Conservation (phyloP, 768 basidiomycete species). For the Phanerochaete carnosa region DNA sequence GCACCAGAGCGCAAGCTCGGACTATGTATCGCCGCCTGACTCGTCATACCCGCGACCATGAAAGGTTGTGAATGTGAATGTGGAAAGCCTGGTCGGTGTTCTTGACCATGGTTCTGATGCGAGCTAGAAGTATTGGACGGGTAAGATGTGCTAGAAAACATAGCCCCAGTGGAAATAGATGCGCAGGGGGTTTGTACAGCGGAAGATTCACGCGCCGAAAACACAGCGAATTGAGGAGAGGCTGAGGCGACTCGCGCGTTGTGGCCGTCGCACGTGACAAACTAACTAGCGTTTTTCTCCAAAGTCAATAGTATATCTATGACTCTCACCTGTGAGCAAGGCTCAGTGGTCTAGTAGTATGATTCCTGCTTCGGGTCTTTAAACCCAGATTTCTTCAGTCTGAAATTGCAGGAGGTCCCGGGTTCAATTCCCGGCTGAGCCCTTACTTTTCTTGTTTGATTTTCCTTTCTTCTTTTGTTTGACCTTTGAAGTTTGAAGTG, state of each 20-base stretch:
- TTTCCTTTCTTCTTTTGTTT: no score
- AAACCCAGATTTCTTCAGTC: background rate
- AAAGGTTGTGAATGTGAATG: constrained; percentile 38
- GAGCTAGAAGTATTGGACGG: constrained; percentile 8
- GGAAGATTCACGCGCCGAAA: no score
- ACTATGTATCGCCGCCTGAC: constrained; percentile 46
- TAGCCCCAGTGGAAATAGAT: no score
- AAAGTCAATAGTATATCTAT: no score
- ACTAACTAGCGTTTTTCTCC: no score
- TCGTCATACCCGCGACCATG: constrained; percentile 59
- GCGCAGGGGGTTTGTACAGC: no score
- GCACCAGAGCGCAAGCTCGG: constrained; percentile 53
- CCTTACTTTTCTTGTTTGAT: constrained; percentile 20
- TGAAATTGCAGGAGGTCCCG: constrained; percentile 33
- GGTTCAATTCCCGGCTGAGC: constrained; percentile 40
- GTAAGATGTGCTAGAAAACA: constrained; percentile 24
- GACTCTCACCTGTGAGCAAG: no score
- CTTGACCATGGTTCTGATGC: constrained; percentile 11
- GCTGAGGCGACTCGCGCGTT: background rate
- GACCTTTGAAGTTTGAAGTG: no score
- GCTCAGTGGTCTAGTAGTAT: constrained; percentile 34
- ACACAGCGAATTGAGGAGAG: background rate
- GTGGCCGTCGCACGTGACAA: background rate
- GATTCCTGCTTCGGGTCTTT: constrained; percentile 29
- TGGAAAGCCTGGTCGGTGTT: constrained; percentile 14